Evolutionary conservation across 2,329 filamentous ascomycete genomes (phyloP).

Genomic region (Beauveria pseudobassiana): DNA sequence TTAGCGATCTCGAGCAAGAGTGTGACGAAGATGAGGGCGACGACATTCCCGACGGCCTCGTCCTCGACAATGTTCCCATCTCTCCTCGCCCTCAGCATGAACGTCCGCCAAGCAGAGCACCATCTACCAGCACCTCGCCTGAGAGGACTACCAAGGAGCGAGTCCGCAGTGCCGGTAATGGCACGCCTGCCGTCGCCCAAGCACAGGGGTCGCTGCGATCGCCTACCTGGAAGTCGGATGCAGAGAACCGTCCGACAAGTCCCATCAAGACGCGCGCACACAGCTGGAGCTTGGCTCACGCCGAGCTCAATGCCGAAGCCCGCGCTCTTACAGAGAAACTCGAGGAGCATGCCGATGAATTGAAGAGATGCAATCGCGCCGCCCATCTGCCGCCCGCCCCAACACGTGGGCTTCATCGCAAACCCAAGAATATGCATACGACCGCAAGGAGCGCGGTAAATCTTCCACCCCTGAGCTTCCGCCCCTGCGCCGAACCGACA

Average conservation of each 20-base stretch:
- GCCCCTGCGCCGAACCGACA: slow-evolving; percentile 63
- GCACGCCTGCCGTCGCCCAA: slow-evolving; percentile 51
- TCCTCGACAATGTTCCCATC: slow-evolving; percentile 76
- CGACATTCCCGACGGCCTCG: slow-evolving; percentile 70
- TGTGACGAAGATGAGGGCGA: slow-evolving; percentile 69
- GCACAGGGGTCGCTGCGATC: slow-evolving; percentile 55
- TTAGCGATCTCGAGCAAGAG: slow-evolving; percentile 65
- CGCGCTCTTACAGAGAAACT: slow-evolving; percentile 69
- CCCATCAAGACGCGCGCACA: slow-evolving; percentile 51
- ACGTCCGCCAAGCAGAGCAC: slow-evolving; percentile 44
- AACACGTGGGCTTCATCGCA: slow-evolving; percentile 33
- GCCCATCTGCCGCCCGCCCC: slow-evolving; percentile 26
- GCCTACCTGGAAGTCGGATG: slow-evolving; percentile 44
- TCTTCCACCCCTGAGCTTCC: slow-evolving; percentile 62
- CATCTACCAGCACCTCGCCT: slow-evolving; percentile 47
- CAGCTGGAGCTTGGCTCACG: slow-evolving; percentile 67
- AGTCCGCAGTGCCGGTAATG: slow-evolving; percentile 53
- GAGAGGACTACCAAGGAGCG: slow-evolving; percentile 44
- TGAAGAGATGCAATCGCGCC: slow-evolving; percentile 30
- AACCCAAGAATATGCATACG: slow-evolving; percentile 25
- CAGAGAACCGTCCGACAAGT: slow-evolving; percentile 29
- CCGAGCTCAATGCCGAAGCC: slow-evolving; percentile 63
- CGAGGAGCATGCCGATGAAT: slow-evolving; percentile 68
- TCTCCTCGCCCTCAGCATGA: slow-evolving; percentile 60
- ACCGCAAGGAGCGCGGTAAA: slow-evolving; percentile 50